Evolutionary conservation across 2,329 filamentous ascomycete species (phyloP).

Genomic region (Ophiostoma piceae): DNA sequence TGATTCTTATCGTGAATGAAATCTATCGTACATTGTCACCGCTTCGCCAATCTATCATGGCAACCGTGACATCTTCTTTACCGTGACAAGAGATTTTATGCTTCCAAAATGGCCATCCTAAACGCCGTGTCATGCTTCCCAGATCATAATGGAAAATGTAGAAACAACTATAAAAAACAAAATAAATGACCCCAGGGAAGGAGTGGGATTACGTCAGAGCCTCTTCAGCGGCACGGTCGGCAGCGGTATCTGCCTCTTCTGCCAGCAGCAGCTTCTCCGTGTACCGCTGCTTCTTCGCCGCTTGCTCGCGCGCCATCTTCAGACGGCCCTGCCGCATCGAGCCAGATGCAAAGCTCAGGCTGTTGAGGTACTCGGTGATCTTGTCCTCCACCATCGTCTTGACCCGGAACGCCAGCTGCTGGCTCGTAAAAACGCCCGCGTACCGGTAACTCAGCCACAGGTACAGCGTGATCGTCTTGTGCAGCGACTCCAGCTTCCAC

Average conservation of each 20-base stretch:
- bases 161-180: background rate
- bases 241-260: background rate
- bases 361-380: conserved; percentile 60
- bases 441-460: conserved; percentile 92
- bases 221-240: background rate
- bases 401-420: conserved; percentile 70
- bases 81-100: conserved; percentile 5
- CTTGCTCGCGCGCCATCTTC: conserved; percentile 21
- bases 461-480: conserved; percentile 78
- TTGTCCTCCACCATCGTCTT: conserved; percentile 71
- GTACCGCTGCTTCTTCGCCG: background rate
- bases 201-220: background rate
- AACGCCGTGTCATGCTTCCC: conserved; percentile 5
- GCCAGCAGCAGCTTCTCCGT: conserved; percentile 8
- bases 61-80: background rate
- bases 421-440: conserved; percentile 69
- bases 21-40: background rate
- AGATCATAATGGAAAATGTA: background rate
- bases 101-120: background rate
- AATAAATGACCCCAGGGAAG: no score
- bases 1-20: background rate
- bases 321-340: conserved; percentile 28
- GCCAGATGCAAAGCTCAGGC: conserved; percentile 48
- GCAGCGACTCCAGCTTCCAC: conserved; percentile 65
- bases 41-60: background rate